Percentiles rank a stretch among this genome's conserved stretches.
Evolutionary conservation across 345 rosid genomes (phyloP).

Genomic region (Eucalyptus tenuipes): DNA sequence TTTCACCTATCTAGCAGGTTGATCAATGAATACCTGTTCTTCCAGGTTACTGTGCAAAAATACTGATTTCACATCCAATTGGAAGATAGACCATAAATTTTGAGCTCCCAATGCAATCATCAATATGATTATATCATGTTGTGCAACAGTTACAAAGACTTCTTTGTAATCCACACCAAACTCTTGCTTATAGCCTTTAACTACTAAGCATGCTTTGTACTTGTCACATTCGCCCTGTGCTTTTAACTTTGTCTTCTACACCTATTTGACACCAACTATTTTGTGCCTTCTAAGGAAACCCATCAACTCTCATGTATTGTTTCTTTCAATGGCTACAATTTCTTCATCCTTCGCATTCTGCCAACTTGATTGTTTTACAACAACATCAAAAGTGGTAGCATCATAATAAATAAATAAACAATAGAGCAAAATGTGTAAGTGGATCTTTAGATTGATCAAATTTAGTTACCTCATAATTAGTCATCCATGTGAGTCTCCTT

Average conservation of each 20-base stretch:
- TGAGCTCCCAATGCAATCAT: not conserved
- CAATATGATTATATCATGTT: not conserved
- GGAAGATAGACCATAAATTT: not conserved
- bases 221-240: not conserved
- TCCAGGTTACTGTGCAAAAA: not conserved
- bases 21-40: not conserved
- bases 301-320: too few species aligned
- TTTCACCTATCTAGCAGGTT: not conserved
- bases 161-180: not conserved
- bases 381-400: too few species aligned
- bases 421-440: too few species aligned
- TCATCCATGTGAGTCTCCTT: too few species aligned
- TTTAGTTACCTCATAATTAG: too few species aligned
- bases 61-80: not conserved
- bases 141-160: not conserved
- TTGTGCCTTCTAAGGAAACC: too few species aligned
- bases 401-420: too few species aligned
- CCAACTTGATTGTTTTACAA: too few species aligned
- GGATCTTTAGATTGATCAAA: too few species aligned
- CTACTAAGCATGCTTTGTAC: not conserved
- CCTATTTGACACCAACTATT: too few species aligned
- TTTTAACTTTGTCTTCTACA: too few species aligned
- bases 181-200: not conserved
- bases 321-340: too few species aligned
- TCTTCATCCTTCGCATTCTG: rapidly evolving